Evolutionary conservation across 345 rosid genomes (phyloP).

Genomic region (Capsella bursapastoris): DNA sequence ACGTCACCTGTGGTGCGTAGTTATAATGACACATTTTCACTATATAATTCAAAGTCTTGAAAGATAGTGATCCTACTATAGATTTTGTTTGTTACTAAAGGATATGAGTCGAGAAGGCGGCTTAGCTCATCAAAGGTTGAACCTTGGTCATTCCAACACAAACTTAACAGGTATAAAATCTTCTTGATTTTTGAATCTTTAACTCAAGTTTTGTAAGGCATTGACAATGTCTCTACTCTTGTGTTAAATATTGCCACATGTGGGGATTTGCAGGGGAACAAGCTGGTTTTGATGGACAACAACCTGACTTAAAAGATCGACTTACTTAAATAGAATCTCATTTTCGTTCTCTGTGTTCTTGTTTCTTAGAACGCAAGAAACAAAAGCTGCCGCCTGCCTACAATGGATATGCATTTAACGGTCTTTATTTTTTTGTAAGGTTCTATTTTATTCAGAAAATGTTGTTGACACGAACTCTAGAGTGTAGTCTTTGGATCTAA

Average conservation of each 20-base stretch:
- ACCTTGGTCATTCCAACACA: conserved; percentile 46
- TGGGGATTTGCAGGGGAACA: conserved; percentile 44
- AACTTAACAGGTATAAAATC: conserved; percentile 49
- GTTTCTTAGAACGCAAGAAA: conserved; percentile 38
- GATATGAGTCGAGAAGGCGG: conserved; percentile 56
- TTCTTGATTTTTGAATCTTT: not conserved
- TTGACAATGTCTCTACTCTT: not conserved
- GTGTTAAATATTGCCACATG: not conserved
- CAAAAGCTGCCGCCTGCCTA: not conserved
- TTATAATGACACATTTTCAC: not conserved
- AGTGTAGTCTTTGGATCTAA: conserved; percentile 19
- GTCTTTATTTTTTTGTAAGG: conserved; percentile 3
- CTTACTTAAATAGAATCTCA: conserved; percentile 24
- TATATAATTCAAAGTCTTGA: not conserved
- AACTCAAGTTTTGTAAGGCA: not conserved
- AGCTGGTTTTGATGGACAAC: conserved; percentile 34
- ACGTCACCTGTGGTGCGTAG: conserved; percentile 54
- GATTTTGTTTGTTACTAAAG: conserved; percentile 39
- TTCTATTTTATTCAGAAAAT: conserved; percentile 10
- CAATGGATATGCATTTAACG: conserved; percentile 20
- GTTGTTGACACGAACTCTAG: conserved; percentile 33
- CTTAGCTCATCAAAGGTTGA: conserved; percentile 51
- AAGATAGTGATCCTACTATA: not conserved
- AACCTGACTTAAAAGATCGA: conserved; percentile 32
- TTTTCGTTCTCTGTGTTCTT: conserved; percentile 1